These are phyloP conservation scores for Lagerstroemia speciosa DNA, from an alignment of 345 rosid genomes.

Conservation along the genomic window DNA sequence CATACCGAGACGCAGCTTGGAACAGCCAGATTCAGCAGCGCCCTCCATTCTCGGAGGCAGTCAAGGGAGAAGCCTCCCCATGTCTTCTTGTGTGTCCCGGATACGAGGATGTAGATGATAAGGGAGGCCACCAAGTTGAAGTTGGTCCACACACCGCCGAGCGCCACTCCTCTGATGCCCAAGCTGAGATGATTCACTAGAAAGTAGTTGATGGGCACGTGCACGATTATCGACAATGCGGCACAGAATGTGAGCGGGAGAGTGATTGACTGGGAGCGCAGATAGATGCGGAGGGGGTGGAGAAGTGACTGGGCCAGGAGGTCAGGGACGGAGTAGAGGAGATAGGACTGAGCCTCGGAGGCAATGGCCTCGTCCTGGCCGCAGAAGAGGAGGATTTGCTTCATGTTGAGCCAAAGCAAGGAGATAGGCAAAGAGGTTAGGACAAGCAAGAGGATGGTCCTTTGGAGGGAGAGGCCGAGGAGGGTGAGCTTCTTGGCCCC, in stretches of 20 bases:
- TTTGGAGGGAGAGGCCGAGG: slow-evolving; percentile 25
- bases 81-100: slow-evolving; percentile 20
- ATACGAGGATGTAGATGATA: slow-evolving; percentile 17
- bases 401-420: slow-evolving; percentile 32
- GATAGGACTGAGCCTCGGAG: slow-evolving; percentile 25
- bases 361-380: slow-evolving; percentile 34
- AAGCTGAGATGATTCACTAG: slow-evolving; percentile 23
- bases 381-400: slow-evolving; percentile 23
- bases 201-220: slow-evolving; percentile 22
- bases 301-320: slow-evolving; percentile 32
- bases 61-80: slow-evolving; percentile 28
- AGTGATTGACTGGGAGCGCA: slow-evolving; percentile 29
- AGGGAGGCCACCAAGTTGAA: slow-evolving; percentile 28
- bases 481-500: slow-evolving; percentile 31
- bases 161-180: slow-evolving; percentile 38
- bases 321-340: slow-evolving; percentile 33
- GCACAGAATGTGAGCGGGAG: slow-evolving; percentile 19
- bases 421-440: slow-evolving; percentile 30
- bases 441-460: slow-evolving; percentile 32
- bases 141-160: slow-evolving; percentile 26
- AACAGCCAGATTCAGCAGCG: slow-evolving; percentile 25
- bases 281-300: slow-evolving; percentile 37
- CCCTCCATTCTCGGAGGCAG: slow-evolving; percentile 29
- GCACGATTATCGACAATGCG: slow-evolving; percentile 15
- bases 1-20: slow-evolving; percentile 43